These are phyloP conservation scores for Venturia nashicola DNA, from an alignment of 2,329 filamentous ascomycete genomes.

Conservation along the genomic window DNA sequence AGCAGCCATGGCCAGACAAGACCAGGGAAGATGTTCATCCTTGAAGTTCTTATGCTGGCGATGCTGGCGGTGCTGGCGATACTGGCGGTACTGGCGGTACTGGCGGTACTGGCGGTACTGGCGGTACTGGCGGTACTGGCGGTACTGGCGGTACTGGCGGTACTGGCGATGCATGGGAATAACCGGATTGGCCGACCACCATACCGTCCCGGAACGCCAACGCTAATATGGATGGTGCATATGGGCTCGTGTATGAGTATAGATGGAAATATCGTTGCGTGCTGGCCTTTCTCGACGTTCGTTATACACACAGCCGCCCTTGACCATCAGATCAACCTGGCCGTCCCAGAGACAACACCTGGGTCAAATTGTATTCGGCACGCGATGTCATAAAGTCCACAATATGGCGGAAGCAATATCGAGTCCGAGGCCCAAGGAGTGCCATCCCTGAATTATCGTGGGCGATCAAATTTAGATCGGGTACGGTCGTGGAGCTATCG, in stretches of 20 bases:
- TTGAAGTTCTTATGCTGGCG: too few species aligned
- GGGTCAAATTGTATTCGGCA: not conserved
- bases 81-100: too few species aligned
- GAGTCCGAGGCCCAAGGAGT: not conserved
- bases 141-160: too few species aligned
- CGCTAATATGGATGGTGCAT: not conserved
- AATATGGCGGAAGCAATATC: not conserved
- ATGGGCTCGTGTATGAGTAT: not conserved
- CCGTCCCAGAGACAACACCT: not conserved
- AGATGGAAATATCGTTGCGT: too few species aligned
- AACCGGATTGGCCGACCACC: too few species aligned
- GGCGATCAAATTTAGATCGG: not conserved
- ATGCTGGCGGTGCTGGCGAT: too few species aligned
- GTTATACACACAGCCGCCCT: not conserved
- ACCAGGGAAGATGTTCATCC: constrained; percentile 35
- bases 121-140: too few species aligned
- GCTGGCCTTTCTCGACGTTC: not conserved
- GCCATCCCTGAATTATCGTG: not conserved
- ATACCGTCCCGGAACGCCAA: not conserved
- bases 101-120: too few species aligned
- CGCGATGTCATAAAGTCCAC: not conserved
- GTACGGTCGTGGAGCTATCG: not conserved
- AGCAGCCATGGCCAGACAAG: constrained; percentile 34
- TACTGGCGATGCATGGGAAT: too few species aligned
- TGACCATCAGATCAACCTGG: not conserved